A percentile compares a stretch with the other conserved stretches of the same genome.
Conservation (phyloP, 257 asterid genomes). For the Marsdenia floribunda region DNA sequence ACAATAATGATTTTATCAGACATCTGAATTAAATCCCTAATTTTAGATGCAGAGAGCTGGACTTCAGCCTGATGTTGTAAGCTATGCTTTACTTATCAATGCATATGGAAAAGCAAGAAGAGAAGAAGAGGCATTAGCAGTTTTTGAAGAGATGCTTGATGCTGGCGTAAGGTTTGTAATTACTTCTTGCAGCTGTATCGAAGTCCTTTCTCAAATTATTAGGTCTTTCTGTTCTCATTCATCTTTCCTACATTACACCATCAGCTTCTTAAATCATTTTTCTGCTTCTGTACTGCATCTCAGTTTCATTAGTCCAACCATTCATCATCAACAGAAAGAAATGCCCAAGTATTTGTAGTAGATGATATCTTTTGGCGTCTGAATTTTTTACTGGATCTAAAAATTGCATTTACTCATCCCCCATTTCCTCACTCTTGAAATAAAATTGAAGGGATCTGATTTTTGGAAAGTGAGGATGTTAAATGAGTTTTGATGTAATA, state of each 20-base stretch:
- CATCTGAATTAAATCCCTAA: conserved; percentile 19
- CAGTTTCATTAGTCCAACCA: not conserved
- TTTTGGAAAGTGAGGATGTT: not conserved
- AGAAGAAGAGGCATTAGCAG: conserved; percentile 97
- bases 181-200: conserved; percentile 5
- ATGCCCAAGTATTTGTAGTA: not conserved
- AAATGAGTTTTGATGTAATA: not conserved
- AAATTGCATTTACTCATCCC: not conserved
- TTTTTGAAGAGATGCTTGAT: conserved; percentile 98
- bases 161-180: conserved; percentile 79
- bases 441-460: not conserved
- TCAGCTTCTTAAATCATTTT: not conserved
- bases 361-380: not conserved
- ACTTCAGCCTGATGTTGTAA: conserved; percentile 85
- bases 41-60: conserved; percentile 82
- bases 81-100: conserved; percentile 73
- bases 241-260: not conserved
- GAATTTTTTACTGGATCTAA: not conserved
- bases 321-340: not conserved
- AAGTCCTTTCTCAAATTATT: not conserved
- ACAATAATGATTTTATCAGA: conserved; percentile 18
- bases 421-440: not conserved
- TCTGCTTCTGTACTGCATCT: not conserved
- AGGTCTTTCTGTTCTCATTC: not conserved
- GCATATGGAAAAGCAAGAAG: conserved; percentile 98